A percentile compares a stretch with the other conserved stretches of the same genome.
Evolutionary conservation across 345 rosid genomes (phyloP).

Genomic region (Melaleuca quinquenervia): DNA sequence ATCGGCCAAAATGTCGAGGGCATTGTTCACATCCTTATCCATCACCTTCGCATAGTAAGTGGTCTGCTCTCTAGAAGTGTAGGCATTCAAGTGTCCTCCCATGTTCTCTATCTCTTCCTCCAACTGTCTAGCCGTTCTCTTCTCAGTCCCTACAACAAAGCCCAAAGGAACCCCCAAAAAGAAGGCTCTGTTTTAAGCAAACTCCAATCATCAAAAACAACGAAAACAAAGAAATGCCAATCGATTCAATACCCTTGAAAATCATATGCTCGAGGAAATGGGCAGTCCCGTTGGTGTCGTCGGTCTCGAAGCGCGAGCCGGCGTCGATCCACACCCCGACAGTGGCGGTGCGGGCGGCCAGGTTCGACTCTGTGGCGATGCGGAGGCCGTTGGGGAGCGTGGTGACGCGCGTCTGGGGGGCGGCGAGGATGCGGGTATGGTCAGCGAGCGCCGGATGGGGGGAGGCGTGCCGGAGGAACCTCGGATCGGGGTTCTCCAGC

Average conservation of each 20-base stretch:
- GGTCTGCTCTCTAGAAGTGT: slow-evolving; percentile 93
- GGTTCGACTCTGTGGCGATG: slow-evolving; percentile 82
- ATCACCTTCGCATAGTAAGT: slow-evolving; percentile 86
- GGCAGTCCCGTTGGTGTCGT: slow-evolving; percentile 81
- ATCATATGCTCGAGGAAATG: slow-evolving; percentile 98
- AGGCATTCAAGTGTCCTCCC: slow-evolving; percentile 95
- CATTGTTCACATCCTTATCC: slow-evolving; percentile 63
- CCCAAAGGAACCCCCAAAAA: neutral
- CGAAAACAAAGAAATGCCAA: neutral
- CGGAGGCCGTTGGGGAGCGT: slow-evolving; percentile 88
- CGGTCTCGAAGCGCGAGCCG: slow-evolving; percentile 88
- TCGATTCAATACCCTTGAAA: slow-evolving; percentile 38
- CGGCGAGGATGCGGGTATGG: slow-evolving; percentile 72
- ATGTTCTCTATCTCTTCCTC: slow-evolving; percentile 96
- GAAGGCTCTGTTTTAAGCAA: neutral
- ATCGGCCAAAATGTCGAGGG: slow-evolving; percentile 69
- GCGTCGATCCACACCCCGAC: slow-evolving; percentile 99
- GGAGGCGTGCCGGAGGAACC: slow-evolving; percentile 89
- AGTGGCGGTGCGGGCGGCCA: slow-evolving; percentile 64
- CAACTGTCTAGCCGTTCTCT: slow-evolving; percentile 38
- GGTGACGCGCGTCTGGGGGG: slow-evolving; percentile 85
- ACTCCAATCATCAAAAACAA: neutral
- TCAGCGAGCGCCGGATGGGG: slow-evolving; percentile 57
- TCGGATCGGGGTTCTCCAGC: slow-evolving; percentile 72
- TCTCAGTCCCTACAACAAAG: slow-evolving; percentile 37